These are phyloP conservation scores for Neonothopanus nambi DNA, from an alignment of 1,284 basidiomycete species.

Conservation along the genomic window DNA sequence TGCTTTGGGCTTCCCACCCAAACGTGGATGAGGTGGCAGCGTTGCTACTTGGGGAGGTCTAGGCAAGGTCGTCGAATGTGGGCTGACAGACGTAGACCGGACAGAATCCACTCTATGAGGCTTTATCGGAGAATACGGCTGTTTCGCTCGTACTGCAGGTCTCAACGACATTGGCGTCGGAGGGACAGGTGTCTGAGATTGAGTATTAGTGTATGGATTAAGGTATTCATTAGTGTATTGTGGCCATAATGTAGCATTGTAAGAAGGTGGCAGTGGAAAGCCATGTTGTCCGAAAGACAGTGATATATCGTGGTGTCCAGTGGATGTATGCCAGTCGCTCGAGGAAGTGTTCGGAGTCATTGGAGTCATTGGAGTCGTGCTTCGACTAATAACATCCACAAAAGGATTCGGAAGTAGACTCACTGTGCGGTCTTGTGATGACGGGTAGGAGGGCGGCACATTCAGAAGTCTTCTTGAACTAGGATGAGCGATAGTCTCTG, in stretches of 20 bases:
- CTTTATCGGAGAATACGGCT: background rate
- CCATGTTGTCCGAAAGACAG: slow-evolving; percentile 4
- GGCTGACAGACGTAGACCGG: slow-evolving; percentile 1
- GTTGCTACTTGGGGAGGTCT: background rate
- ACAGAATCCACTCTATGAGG: background rate
- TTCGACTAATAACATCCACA: background rate
- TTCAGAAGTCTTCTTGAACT: no score
- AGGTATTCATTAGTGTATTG: slow-evolving; percentile 2
- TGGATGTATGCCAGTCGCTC: background rate
- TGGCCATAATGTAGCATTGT: background rate
- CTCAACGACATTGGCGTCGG: slow-evolving; percentile 1
- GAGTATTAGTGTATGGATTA: background rate
- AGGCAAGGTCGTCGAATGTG: background rate
- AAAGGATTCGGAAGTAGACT: slow-evolving; percentile 16
- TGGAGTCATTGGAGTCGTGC: background rate
- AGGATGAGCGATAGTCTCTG: no score
- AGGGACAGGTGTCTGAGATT: slow-evolving; percentile 2
- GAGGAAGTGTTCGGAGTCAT: background rate
- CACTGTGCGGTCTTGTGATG: no score
- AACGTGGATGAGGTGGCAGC: slow-evolving; percentile 3
- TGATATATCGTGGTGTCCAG: background rate
- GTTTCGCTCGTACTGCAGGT: background rate
- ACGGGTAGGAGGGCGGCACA: no score
- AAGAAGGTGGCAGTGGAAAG: slow-evolving; percentile 7
- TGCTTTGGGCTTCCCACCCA: no score